phyloP scores from a whole-genome alignment of 1,284 basidiomycete species.

The Ustilago tritici region DNA sequence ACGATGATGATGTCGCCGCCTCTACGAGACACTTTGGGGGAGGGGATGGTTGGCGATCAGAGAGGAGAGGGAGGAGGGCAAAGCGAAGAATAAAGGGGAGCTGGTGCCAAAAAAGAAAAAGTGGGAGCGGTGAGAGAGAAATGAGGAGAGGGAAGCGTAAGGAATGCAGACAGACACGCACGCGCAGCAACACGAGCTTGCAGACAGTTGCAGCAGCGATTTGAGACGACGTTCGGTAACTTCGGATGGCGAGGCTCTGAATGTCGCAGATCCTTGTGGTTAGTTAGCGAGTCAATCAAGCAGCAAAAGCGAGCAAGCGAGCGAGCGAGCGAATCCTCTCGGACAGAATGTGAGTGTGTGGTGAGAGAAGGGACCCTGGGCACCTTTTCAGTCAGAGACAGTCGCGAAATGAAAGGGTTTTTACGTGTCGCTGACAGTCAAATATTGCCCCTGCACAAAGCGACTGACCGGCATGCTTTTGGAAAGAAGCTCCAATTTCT shows the following conservation, averaged over 20 bases:
- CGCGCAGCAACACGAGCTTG: neutral
- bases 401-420: neutral
- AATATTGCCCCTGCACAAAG: slow-evolving; percentile 3
- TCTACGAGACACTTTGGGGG: slow-evolving; percentile 9
- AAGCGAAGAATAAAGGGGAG: slow-evolving; percentile 6
- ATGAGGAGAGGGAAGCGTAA: neutral
- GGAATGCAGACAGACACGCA: slow-evolving; percentile 12
- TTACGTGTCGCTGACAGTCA: slow-evolving; percentile 2
- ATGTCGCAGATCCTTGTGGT: neutral
- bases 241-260: neutral
- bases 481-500: neutral
- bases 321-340: neutral
- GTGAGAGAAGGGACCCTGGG: slow-evolving; percentile 2
- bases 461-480: neutral
- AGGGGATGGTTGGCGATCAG: slow-evolving; percentile 7
- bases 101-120: neutral
- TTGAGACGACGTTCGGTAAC: neutral
- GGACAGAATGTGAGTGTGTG: neutral
- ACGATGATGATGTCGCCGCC: slow-evolving; percentile 13
- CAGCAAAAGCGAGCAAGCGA: neutral
- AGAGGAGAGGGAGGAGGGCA: neutral
- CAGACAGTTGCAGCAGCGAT: slow-evolving; percentile 4
- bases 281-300: slow-evolving; percentile 1
- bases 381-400: neutral
- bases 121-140: neutral